Percentiles rank a stretch among this genome's conserved stretches.
These are phyloP conservation scores for Backusella morwellensis DNA, from an alignment of 192 early-diverging fungal genomes.

Conservation along the genomic window DNA sequence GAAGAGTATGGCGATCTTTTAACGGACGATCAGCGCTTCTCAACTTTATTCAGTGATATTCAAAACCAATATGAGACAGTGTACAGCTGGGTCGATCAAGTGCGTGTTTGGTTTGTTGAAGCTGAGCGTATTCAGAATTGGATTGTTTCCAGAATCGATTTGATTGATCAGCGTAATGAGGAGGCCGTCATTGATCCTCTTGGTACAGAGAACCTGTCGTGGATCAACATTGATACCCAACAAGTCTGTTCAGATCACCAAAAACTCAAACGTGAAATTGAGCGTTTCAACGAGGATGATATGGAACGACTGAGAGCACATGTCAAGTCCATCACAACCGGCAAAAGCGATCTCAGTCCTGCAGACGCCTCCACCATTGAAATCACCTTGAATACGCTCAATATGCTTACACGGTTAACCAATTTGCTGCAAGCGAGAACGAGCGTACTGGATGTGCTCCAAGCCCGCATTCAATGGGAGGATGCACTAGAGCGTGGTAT, in stretches of 20 bases:
- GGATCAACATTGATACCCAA: conserved; percentile 16
- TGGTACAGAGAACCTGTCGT: conserved; percentile 1
- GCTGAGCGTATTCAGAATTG: conserved; percentile 43
- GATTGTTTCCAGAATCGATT: conserved; percentile 38
- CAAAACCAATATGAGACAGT: conserved; percentile 25
- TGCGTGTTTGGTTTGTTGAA: conserved; percentile 44
- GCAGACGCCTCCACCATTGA: conserved; percentile 48
- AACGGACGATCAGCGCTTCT: neutral
- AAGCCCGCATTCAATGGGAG: conserved; percentile 41
- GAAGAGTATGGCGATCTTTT: conserved; percentile 26
- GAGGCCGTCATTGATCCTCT: conserved; percentile 27
- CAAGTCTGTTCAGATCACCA: conserved; percentile 31
- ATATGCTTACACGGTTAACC: conserved; percentile 35
- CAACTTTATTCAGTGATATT: neutral
- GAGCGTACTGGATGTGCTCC: conserved; percentile 20
- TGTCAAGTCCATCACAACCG: conserved; percentile 28
- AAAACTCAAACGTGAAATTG: conserved; percentile 35
- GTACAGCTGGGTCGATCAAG: conserved; percentile 30
- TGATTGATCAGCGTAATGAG: conserved; percentile 24
- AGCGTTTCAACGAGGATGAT: conserved; percentile 43
- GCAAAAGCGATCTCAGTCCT: conserved; percentile 31
- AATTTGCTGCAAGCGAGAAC: conserved; percentile 26
- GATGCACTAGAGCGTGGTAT: conserved; percentile 20
- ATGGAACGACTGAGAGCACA: conserved; percentile 43
- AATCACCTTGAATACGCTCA: conserved; percentile 42